These are phyloP conservation scores for Daldinia caldariorum DNA, from an alignment of 495 filamentous ascomycete species.

Conservation along the genomic window DNA sequence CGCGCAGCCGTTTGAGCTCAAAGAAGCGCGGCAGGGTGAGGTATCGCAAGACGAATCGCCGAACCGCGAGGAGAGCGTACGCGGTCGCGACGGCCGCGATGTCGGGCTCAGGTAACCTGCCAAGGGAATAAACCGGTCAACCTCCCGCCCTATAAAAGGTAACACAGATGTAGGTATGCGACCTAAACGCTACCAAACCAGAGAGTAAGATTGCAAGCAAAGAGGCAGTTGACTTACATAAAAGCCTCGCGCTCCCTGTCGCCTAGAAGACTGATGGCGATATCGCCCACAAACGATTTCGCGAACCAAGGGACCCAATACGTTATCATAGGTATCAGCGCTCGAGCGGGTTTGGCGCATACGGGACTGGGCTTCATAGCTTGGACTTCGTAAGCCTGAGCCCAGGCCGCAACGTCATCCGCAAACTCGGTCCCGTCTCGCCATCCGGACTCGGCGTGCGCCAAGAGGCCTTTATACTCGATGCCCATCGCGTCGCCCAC, in stretches of 20 bases:
- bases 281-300: conserved; percentile 59
- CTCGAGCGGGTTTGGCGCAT: conserved; percentile 57
- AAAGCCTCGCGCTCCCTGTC: conserved; percentile 70
- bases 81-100: conserved; percentile 29
- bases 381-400: conserved; percentile 63
- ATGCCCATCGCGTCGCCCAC: conserved; percentile 71
- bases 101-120: conserved; percentile 47
- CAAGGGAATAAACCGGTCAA: conserved; percentile 1
- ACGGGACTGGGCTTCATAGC: conserved; percentile 58
- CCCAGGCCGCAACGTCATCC: conserved; percentile 70
- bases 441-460: conserved; percentile 54
- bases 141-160: background rate
- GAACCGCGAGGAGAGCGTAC: conserved; percentile 54
- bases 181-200: background rate
- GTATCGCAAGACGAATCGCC: conserved; percentile 65
- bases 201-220: background rate
- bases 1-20: conserved; percentile 52
- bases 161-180: background rate
- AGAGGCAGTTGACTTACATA: conserved; percentile 57
- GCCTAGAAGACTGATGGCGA: conserved; percentile 70
- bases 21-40: conserved; percentile 65
- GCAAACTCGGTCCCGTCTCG: conserved; percentile 71
- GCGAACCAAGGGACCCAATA: conserved; percentile 63
- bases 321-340: conserved; percentile 66
- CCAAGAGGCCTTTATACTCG: conserved; percentile 54